Percentiles rank a stretch among this genome's conserved stretches.
Conservation (phyloP, 2,329 filamentous ascomycete genomes). For the Neopestalotiopsis clavispora region DNA sequence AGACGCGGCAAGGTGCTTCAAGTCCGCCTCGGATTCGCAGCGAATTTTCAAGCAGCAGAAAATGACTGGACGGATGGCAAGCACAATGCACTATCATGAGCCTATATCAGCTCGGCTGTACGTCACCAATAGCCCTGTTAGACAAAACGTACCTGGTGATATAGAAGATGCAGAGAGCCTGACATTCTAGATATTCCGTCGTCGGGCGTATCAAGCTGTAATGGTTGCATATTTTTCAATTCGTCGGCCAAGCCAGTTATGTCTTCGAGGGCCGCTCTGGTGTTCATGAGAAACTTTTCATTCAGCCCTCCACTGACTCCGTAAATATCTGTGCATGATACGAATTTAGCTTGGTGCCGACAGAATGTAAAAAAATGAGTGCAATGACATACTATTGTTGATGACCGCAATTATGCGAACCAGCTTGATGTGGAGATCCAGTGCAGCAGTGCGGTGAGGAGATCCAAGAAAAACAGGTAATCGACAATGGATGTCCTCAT, state of each 20-base stretch:
- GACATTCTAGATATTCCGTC: constrained; percentile 35
- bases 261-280: constrained; percentile 34
- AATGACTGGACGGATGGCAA: constrained; percentile 36
- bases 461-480: constrained; percentile 37
- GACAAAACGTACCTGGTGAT: constrained; percentile 34
- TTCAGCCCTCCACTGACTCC: constrained; percentile 34
- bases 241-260: constrained; percentile 37
- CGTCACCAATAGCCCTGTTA: neutral
- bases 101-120: neutral
- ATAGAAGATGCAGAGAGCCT: constrained; percentile 36
- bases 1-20: constrained; percentile 24
- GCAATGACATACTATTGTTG: constrained; percentile 29
- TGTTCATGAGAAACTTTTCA: constrained; percentile 36
- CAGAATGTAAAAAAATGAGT: neutral
- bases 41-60: constrained; percentile 39
- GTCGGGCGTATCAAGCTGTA: constrained; percentile 31
- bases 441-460: constrained; percentile 28
- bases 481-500: constrained; percentile 54
- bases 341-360: accelerated
- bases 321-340: constrained; percentile 32
- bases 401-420: constrained; percentile 36
- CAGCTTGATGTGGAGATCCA: constrained; percentile 38
- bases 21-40: constrained; percentile 30
- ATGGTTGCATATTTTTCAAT: constrained; percentile 33
- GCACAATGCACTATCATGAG: constrained; percentile 34